A percentile compares a stretch with the other conserved stretches of the same genome.
Evolutionary conservation across 2,329 filamentous ascomycete species (phyloP).

Genomic region (Aspergillus ochraceoroseus): DNA sequence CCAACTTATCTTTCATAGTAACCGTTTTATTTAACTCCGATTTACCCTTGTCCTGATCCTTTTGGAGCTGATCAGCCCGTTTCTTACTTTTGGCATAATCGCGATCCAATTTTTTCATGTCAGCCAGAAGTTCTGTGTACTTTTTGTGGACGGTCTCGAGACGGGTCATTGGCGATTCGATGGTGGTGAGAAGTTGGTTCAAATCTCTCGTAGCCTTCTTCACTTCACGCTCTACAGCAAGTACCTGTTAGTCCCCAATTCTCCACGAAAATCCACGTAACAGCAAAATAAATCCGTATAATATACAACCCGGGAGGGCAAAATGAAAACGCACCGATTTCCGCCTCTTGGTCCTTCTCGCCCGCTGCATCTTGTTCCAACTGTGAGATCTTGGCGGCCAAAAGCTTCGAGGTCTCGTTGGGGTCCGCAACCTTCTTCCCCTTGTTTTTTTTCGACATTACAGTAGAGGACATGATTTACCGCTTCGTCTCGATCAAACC

Average conservation of each 20-base stretch:
- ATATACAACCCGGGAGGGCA: conserved; percentile 9
- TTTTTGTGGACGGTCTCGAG: conserved; percentile 86
- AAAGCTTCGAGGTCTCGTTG: conserved; percentile 82
- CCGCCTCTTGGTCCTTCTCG: conserved; percentile 90
- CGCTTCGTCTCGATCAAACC: conserved; percentile 10
- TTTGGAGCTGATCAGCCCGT: conserved; percentile 86
- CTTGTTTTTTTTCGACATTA: conserved; percentile 69
- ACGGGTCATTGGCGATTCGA: conserved; percentile 87
- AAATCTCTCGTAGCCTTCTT: conserved; percentile 91
- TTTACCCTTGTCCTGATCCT: conserved; percentile 87
- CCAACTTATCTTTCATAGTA: conserved; percentile 89
- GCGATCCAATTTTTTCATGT: conserved; percentile 92
- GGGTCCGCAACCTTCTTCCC: conserved; percentile 79
- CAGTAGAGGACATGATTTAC: conserved; percentile 45
- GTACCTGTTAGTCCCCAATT: conserved; percentile 25
- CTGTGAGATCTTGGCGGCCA: conserved; percentile 91
- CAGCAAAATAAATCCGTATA: conserved; percentile 16
- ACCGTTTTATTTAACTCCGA: conserved; percentile 86
- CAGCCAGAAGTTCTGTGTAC: conserved; percentile 82
- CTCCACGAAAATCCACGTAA: conserved; percentile 11
- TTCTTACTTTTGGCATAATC: conserved; percentile 97
- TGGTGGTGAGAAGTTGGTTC: conserved; percentile 73
- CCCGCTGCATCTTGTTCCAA: conserved; percentile 88
- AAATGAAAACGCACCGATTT: conserved; percentile 91
- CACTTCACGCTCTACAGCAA: conserved; percentile 72